Evolutionary conservation across 164 flowering plant genomes (phyloP).

Genomic region (Magnolia sinica): DNA sequence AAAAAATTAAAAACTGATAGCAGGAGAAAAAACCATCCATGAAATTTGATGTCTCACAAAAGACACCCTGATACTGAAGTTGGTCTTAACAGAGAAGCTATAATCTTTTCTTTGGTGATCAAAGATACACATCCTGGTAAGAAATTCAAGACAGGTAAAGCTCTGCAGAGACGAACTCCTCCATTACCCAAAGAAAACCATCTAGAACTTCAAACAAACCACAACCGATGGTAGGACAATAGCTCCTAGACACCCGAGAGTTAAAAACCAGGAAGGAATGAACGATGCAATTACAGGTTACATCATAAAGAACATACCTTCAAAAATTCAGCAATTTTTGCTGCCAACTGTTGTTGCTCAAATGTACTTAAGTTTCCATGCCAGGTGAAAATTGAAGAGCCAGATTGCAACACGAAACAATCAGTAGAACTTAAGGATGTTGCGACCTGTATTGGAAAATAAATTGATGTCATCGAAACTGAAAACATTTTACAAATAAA

Average conservation of each 20-base stretch:
- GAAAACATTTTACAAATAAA: background rate
- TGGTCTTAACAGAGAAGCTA: background rate
- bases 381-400: conserved; percentile 83
- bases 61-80: background rate
- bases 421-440: conserved; percentile 79
- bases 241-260: background rate
- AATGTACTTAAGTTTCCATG: conserved; percentile 82
- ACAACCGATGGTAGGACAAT: background rate
- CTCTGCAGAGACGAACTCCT: background rate
- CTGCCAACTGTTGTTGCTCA: conserved; percentile 91
- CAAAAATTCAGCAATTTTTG: conserved; percentile 85
- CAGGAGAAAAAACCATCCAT: background rate
- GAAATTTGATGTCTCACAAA: background rate
- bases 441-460: conserved; percentile 52
- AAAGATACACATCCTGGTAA: background rate
- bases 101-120: background rate
- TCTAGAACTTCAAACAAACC: background rate
- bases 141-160: background rate
- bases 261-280: background rate
- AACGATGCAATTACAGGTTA: background rate
- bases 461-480: background rate
- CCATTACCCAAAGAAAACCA: background rate
- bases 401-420: conserved; percentile 92
- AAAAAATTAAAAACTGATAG: too few relatives aligned
- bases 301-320: conserved; percentile 45